Evolutionary conservation across 805 yeast species (phyloP), one percentile per base, ranked within the genome.

Genomic region (Wickerhamiella galacta): DNA sequence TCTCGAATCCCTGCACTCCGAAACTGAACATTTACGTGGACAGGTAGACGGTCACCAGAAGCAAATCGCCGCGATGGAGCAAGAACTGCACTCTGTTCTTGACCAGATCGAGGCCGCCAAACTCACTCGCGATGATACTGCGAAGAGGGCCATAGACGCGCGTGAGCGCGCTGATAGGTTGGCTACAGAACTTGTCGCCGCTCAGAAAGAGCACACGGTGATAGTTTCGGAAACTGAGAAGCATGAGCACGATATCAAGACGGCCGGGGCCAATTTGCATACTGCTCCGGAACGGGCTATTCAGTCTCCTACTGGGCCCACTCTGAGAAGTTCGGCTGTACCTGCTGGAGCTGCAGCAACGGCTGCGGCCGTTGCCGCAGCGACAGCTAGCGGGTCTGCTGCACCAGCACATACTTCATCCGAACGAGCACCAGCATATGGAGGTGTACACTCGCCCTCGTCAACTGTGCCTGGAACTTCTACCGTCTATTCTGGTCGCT

Each of bases 351-450:
- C n/a, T n/a, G n/a, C n/a, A n/a, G n/a, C n/a, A n/a, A n/a, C n/a
- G 23, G 39, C 41, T 30, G 42, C 47, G 1, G 46, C 47, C 6
- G 45, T 49, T 7, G 51, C 48, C 2, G n/a, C n/a, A n/a, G n/a
- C n/a, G n/a, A n/a, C n/a, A n/a, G n/a, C n/a, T n/a, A n/a, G n/a
- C n/a, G n/a, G n/a, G n/a, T n/a, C n/a, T n/a, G n/a, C n/a, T n/a
- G n/a, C n/a, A n/a, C n/a, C n/a, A n/a, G n/a, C n/a, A n/a, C n/a
- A n/a, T n/a, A n/a, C n/a, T n/a, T n/a, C n/a, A n/a, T n/a, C n/a
- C n/a, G n/a, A n/a, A n/a, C n/a, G n/a, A n/a, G n/a, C n/a, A n/a
- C n/a, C n/a, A n/a, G n/a, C n/a, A n/a, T n/a, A n/a, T n/a, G n/a
- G n/a, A n/a, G n/a, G n/a, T n/a, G n/a, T n/a, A n/a, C n/a, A n/a